Conservation (phyloP, 106 monocot genomes). For the Platanthera guangdongensis region DNA sequence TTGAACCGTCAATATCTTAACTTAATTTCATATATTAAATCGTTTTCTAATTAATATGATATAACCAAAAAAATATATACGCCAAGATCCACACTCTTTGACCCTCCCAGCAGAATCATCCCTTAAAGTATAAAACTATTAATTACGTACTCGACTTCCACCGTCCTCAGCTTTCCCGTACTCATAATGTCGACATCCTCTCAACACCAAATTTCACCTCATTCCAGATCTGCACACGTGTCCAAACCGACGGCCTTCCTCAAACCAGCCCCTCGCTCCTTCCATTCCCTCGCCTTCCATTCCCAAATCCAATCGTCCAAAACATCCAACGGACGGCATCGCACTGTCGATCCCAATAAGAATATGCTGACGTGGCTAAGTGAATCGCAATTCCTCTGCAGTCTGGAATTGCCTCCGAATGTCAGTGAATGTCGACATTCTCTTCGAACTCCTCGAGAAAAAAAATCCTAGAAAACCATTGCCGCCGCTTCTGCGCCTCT, state of each 20-base stretch:
- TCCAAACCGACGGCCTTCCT: not conserved
- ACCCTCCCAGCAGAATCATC: too few species aligned
- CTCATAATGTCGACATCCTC: conserved; percentile 9
- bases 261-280: not conserved
- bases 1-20: too few species aligned
- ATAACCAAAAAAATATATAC: too few species aligned
- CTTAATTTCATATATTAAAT: too few species aligned
- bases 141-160: too few species aligned
- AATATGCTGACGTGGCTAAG: not conserved
- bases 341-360: not conserved
- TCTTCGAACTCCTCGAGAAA: not conserved
- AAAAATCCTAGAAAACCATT: not conserved
- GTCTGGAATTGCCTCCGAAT: not conserved
- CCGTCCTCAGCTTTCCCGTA: not conserved
- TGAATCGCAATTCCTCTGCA: too few species aligned
- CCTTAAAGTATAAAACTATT: too few species aligned
- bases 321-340: not conserved
- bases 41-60: too few species aligned
- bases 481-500: not conserved
- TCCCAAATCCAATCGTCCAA: not conserved
- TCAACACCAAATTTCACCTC: not conserved
- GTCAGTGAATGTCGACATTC: conserved; percentile 3
- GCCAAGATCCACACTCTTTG: too few species aligned
- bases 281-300: not conserved
- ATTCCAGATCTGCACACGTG: not conserved